Evolutionary conservation across 495 filamentous ascomycete genomes (phyloP), one percentile per base, ranked within the genome.

Genomic region (Hypoxylon fuscum): DNA sequence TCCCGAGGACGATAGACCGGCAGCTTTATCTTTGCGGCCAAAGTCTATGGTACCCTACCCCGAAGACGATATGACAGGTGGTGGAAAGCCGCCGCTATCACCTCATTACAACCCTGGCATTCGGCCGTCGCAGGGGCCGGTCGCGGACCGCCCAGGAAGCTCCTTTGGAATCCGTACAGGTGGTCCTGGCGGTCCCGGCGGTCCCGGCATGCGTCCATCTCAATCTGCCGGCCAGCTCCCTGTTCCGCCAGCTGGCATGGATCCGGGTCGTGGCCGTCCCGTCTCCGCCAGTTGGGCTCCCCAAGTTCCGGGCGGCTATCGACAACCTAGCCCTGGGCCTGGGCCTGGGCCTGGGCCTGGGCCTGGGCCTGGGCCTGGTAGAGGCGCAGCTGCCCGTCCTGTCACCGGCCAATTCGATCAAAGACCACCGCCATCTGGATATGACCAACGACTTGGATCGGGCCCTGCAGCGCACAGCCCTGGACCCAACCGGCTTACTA

Each of bases 151-250:
- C 1, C 86, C 88, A 9, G 80, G 77, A 45, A 90, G 87, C 55
- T 86, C 88, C 10, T 89, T 89, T 70, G 86, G 87, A 12, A 87
- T 90, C 66, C 85, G 77, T 17, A 77, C 81, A 29, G 65, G 45
- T 5, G 66, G 48, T 42, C 25, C 25, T 3, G 62, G 63, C 7
- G n/a, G n/a, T n/a, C n/a, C n/a, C 34, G 65, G 45, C 7, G 66
- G 48, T 42, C 25, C 25, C 4, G 62, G 63, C 7, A 58, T 68
- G 53, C 69, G 58, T 14, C 48, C 53, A 18, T 55, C 57, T 6
- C 48, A 63, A 14, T 61, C 68, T 1, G 52, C 49, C 2, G 59
- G 68, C 14, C 69, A 72, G 31, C 44, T 68, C 37, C 63, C 67
- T 45, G 72, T 69, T 23, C 71, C 71, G 17, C 69, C 70, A 27